Evolutionary conservation across 1,139 yeast genomes (phyloP), one percentile per base, ranked within the genome.

Genomic region (Hemisphaericaspora xylofermentans): DNA sequence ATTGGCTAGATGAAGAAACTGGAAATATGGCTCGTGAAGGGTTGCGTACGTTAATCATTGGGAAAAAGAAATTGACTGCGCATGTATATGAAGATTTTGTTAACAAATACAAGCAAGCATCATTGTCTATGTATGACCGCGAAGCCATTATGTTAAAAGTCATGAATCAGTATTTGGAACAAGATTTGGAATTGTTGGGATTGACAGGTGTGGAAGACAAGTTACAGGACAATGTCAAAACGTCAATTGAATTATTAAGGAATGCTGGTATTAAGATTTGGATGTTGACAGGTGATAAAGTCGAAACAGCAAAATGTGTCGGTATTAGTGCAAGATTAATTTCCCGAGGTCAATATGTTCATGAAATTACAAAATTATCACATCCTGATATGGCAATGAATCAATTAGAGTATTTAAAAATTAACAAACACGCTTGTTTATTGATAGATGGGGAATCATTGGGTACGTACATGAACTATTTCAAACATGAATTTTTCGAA

Each of bases 221-320:
- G 56, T 72, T 94, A 38, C 99, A 94, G 60, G 77, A 78, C 41
- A 91, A 91, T 58, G 96, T 94, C 43, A 93, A 91, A 60, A 78
- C 95, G 0, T 88, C 97, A 0, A 83, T 94, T 46, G 99, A 94
- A 65, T 71, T 93, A 29, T 72, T 94, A 49, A 75, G 98, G 52
- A 93, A 94, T 65, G 99, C 98, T 0, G 98, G 98, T 2, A 82
- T 94, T 44, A 88, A 88, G 56, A 93, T 94, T 40, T 94, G 99
- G 99, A 94, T 94, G 98, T 71, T 94, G 39, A 94, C 99, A 0
- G 99, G 99, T 49, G 99, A 94, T 60, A 94, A 94, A 61, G 98
- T 93, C 7, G 99, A 94, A 64, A 94, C 99, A 0, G 98, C 98
- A 1, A 80, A 88, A 47, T 93, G 98, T 74, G 97, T 94, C 28